These are phyloP conservation scores for Cyberlindnera americana DNA, from an alignment of 805 yeast genomes.

Conservation along the genomic window DNA sequence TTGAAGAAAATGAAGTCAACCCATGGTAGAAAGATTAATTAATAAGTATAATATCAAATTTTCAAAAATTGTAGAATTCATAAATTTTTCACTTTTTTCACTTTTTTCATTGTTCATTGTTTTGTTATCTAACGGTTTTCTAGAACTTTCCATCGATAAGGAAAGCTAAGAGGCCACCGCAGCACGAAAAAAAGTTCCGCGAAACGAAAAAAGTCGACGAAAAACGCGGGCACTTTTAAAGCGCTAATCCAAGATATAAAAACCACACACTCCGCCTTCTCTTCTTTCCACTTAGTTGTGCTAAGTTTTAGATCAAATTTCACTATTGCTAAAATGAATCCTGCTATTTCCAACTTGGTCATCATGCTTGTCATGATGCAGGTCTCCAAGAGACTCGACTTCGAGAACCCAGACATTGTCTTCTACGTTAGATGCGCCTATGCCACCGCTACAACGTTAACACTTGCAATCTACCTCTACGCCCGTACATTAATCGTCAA, in stretches of 20 bases:
- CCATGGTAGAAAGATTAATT: slow-evolving; percentile 51
- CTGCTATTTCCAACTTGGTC: slow-evolving; percentile 80
- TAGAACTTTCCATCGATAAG: slow-evolving; percentile 1
- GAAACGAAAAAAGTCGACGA: not conserved
- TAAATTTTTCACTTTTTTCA: too few relatives aligned
- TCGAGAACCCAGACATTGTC: slow-evolving; percentile 75
- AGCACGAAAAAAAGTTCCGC: too few relatives aligned
- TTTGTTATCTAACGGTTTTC: not conserved
- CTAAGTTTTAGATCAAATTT: too few relatives aligned
- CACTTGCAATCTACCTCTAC: slow-evolving; percentile 63
- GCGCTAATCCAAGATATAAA: too few relatives aligned
- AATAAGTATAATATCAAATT: not conserved
- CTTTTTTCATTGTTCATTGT: too few relatives aligned
- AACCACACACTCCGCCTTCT: not conserved
- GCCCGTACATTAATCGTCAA: slow-evolving; percentile 56
- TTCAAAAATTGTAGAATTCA: too few relatives aligned
- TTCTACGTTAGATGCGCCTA: slow-evolving; percentile 75
- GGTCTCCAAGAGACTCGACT: slow-evolving; percentile 81
- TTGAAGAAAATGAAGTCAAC: slow-evolving; percentile 51
- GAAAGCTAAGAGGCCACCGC: not conserved
- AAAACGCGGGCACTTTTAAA: not conserved
- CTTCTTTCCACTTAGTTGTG: not conserved
- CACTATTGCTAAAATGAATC: slow-evolving; percentile 73
- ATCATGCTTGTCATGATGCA: slow-evolving; percentile 97
- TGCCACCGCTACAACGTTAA: slow-evolving; percentile 58